Conservation (phyloP, 2,329 filamentous ascomycete species). For the Colletotrichum musae region DNA sequence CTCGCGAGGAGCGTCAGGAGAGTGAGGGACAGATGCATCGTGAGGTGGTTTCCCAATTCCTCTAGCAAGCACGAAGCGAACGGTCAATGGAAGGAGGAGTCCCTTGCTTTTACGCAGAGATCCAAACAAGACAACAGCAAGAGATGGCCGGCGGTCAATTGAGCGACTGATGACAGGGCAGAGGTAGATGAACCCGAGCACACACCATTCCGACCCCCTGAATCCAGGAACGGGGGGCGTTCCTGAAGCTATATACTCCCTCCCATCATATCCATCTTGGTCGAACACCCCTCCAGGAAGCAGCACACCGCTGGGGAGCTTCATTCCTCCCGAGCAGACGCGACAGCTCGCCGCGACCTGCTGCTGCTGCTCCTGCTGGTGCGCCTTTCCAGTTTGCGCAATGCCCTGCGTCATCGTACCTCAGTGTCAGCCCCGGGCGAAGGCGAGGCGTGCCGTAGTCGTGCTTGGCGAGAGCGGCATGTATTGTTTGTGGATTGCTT, state of each 20-base stretch:
- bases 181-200: not conserved
- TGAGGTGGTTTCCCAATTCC: not conserved
- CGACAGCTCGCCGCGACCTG: not conserved
- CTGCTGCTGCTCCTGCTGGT: not conserved
- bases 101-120: not conserved
- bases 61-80: not conserved
- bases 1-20: constrained; percentile 30
- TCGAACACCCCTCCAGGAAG: not conserved
- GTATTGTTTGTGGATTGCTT: not conserved
- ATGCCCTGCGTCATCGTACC: constrained; percentile 33
- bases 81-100: not conserved
- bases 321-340: constrained; percentile 7
- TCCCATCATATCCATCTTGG: too few relatives aligned
- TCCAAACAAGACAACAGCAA: not conserved
- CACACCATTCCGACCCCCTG: not conserved
- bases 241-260: constrained; percentile 1
- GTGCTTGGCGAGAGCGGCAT: constrained; percentile 26
- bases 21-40: constrained; percentile 26
- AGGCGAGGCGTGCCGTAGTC: constrained; percentile 26
- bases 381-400: constrained; percentile 1
- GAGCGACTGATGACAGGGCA: not conserved
- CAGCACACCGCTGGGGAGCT: not conserved
- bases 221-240: not conserved
- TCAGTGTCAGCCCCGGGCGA: constrained; percentile 38
- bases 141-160: not conserved